phyloP scores from a whole-genome alignment of 371 early-diverging fungal species.

The Quaeritorhiza haematococci region DNA sequence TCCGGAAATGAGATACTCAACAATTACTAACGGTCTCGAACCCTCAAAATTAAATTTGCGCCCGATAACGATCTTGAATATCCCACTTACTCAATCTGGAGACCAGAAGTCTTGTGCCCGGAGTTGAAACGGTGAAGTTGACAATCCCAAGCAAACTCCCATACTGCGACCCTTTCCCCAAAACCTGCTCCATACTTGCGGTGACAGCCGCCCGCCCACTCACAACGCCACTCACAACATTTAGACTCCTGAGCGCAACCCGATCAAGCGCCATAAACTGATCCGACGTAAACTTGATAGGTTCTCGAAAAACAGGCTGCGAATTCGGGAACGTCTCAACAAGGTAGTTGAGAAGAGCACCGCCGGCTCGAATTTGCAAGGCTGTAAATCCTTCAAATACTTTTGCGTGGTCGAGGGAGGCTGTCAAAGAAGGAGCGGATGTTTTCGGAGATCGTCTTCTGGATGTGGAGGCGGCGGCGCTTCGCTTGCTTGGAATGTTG shows the following conservation, averaged over 20 bases:
- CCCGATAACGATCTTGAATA: not conserved
- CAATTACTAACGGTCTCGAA: too few relatives aligned
- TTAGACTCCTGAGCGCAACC: not conserved
- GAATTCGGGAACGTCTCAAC: conserved; percentile 31
- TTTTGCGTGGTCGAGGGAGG: too few relatives aligned
- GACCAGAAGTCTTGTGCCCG: conserved; percentile 71
- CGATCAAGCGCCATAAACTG: not conserved
- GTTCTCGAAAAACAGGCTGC: not conserved
- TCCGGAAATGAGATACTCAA: not conserved
- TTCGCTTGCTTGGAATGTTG: too few relatives aligned
- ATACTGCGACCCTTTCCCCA: conserved; percentile 2
- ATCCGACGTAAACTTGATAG: not conserved
- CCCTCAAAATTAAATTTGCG: not conserved
- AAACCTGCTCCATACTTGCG: too few relatives aligned
- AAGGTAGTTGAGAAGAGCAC: conserved; percentile 43
- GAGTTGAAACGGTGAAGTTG: conserved; percentile 71
- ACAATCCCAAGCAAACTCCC: conserved; percentile 67
- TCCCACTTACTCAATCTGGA: conserved; percentile 53
- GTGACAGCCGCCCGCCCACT: too few relatives aligned
- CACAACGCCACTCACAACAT: not conserved
- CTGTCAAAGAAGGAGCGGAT: too few relatives aligned
- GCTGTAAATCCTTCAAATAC: not conserved
- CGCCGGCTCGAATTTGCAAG: conserved; percentile 28
- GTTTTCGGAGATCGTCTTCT: too few relatives aligned
- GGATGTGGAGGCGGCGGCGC: too few relatives aligned